Conservation (phyloP, 2,329 filamentous ascomycete genomes). For the Colletotrichum godetiae region DNA sequence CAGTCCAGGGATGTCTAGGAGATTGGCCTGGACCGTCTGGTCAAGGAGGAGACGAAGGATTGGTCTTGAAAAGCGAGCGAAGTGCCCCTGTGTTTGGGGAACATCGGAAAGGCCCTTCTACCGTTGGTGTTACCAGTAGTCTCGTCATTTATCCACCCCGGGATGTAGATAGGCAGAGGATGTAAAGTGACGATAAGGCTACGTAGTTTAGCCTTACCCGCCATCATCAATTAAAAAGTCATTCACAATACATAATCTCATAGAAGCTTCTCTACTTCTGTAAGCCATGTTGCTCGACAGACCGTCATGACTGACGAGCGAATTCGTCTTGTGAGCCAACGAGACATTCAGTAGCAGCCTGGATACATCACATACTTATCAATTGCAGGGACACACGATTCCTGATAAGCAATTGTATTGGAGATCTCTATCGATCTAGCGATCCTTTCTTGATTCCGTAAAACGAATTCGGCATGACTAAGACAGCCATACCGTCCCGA, state of each 20-base stretch:
- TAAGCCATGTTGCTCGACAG: neutral
- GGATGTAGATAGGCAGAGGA: no score
- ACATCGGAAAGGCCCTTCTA: neutral
- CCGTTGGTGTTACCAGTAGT: no score
- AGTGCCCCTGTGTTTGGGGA: neutral
- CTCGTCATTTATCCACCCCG: no score
- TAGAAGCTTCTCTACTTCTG: neutral
- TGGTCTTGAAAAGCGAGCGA: neutral
- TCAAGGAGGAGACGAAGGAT: neutral
- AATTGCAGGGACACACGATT: neutral
- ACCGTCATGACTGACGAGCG: neutral
- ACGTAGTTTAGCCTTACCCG: neutral
- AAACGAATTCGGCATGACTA: neutral
- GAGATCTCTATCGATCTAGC: neutral
- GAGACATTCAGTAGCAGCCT: neutral
- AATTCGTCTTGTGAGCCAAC: neutral
- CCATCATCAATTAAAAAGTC: neutral
- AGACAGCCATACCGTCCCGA: neutral
- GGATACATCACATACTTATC: neutral
- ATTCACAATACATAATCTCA: neutral
- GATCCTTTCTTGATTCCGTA: neutral
- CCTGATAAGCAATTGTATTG: neutral
- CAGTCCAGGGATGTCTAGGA: slow-evolving; percentile 28
- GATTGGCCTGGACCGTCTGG: neutral
- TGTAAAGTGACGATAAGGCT: no score